Conservation (phyloP, 1,284 basidiomycete genomes). For the Jaminaea rosea region DNA sequence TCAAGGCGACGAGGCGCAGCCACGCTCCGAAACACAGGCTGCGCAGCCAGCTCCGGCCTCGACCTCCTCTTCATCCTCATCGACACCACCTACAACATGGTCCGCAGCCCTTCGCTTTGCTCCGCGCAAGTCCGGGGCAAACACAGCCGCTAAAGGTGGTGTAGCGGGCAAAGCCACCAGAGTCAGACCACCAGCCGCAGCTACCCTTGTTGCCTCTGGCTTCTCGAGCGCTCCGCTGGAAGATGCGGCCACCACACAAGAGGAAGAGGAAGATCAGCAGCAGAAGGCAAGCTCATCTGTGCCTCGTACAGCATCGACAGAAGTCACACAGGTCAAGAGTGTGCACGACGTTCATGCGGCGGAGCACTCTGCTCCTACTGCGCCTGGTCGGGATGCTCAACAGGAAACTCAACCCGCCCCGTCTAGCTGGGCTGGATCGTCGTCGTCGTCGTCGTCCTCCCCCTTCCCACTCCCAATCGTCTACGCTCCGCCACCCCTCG, state of each 20-base stretch:
- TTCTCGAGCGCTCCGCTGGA: conserved; percentile 1
- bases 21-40: background rate
- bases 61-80: background rate
- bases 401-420: too few relatives aligned
- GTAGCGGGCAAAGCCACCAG: background rate
- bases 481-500: conserved; percentile 11
- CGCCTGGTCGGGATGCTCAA: too few relatives aligned
- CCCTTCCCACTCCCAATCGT: conserved; percentile 4
- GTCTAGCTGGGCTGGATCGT: too few relatives aligned
- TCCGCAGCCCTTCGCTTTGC: conserved; percentile 1
- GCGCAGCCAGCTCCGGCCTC: background rate
- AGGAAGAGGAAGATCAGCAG: background rate
- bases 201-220: conserved; percentile 6
- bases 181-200: conserved; percentile 14
- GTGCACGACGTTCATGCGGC: too few relatives aligned
- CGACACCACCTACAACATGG: background rate
- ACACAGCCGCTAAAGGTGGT: background rate
- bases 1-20: background rate
- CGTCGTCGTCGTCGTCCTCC: too few relatives aligned
- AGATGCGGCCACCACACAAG: conserved; percentile 6
- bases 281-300: too few relatives aligned
- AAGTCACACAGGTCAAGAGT: too few relatives aligned
- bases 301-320: too few relatives aligned
- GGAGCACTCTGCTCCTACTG: too few relatives aligned
- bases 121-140: background rate